Conservation (phyloP, 2,329 filamentous ascomycete species). For the Phyllosticta citrichinensis region DNA sequence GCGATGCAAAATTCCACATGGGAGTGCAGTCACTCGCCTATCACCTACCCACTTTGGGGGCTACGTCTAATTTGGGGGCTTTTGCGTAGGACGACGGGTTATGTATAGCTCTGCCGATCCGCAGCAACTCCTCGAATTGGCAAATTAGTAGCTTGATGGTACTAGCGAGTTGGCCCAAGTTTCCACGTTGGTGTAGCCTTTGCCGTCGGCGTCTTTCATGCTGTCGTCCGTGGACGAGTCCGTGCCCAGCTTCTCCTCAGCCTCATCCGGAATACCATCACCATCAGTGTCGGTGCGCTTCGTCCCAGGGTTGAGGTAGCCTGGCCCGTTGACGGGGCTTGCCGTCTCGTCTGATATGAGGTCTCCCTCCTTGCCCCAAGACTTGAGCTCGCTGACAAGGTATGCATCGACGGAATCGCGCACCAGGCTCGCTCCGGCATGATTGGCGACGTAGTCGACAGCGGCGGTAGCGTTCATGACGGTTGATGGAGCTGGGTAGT, state of each 20-base stretch:
- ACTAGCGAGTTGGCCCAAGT: conserved; percentile 43
- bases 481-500: conserved; percentile 35
- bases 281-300: conserved; percentile 36
- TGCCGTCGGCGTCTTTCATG: conserved; percentile 30
- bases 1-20: background rate
- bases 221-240: conserved; percentile 28
- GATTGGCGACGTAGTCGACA: conserved; percentile 30
- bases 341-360: conserved; percentile 39
- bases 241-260: conserved; percentile 35
- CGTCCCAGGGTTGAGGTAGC: conserved; percentile 29
- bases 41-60: background rate
- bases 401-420: conserved; percentile 37
- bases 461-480: conserved; percentile 32
- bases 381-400: conserved; percentile 36
- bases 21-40: background rate
- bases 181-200: conserved; percentile 40
- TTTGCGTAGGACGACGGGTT: background rate
- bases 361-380: conserved; percentile 36
- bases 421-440: conserved; percentile 34
- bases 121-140: background rate
- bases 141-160: conserved; percentile 14
- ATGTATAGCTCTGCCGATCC: background rate
- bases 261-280: conserved; percentile 42
- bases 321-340: conserved; percentile 31
- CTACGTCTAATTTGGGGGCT: background rate